These are phyloP conservation scores for Closterium sp. DNA, from an alignment of 139 green algal species.

Conservation along the genomic window DNA sequence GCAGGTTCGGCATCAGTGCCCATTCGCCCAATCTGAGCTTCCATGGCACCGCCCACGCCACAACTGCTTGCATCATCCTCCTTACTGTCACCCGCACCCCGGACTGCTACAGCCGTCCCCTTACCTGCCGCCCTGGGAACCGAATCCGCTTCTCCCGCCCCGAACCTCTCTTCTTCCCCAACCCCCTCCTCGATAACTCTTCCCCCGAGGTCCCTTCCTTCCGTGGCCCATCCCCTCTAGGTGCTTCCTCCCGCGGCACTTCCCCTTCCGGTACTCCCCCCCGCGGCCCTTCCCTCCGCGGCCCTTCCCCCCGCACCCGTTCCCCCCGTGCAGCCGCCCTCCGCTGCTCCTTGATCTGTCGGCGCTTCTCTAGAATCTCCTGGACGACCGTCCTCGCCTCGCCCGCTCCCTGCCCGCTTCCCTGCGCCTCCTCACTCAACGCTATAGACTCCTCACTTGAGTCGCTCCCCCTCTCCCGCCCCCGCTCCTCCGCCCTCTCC, in stretches of 20 bases:
- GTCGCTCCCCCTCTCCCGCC: background rate
- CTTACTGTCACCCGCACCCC: background rate
- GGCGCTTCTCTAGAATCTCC: background rate
- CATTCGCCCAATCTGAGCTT: too few relatives aligned
- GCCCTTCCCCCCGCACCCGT: background rate
- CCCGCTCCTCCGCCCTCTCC: background rate
- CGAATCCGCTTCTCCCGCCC: background rate
- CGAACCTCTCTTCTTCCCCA: background rate
- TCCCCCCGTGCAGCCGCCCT: background rate
- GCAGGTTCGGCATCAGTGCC: too few relatives aligned
- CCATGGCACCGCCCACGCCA: too few relatives aligned
- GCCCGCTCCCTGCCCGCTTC: background rate
- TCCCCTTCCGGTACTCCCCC: too few relatives aligned
- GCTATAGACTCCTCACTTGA: background rate
- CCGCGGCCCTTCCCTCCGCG: too few relatives aligned
- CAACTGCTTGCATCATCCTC: background rate
- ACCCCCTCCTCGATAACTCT: background rate
- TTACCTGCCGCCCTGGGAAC: background rate
- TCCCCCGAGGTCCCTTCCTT: background rate
- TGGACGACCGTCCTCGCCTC: background rate
- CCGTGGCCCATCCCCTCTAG: too few relatives aligned
- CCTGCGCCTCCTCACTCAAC: background rate
- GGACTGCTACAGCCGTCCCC: background rate
- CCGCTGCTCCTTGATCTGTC: background rate
- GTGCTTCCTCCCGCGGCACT: background rate